Evolutionary conservation across 768 basidiomycete genomes (phyloP), one percentile per base, ranked within the genome.

Genomic region (Lactarius evosmus): DNA sequence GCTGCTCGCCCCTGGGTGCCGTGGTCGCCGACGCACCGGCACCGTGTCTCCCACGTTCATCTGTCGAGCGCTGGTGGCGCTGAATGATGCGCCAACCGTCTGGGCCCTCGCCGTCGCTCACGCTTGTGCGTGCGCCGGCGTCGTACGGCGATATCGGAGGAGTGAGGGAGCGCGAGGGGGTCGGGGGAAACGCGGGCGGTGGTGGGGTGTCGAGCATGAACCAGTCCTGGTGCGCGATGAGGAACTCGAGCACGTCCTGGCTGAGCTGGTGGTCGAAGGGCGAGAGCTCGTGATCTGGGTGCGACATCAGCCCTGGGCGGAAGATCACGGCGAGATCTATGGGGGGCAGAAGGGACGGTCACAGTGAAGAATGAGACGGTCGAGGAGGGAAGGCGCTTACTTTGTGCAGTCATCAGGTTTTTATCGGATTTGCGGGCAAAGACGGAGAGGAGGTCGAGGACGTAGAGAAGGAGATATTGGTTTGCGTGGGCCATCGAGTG

Each of bases 251-350:
- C 32, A 98, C 95, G 61, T 82, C 80, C 75, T 97, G 96, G 67
- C 89, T 93, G 8, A 93, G 82, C 9, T 85, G 83, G 76, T 98
- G 94, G 72, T 96, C 93, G 52, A 83, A 77, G 0, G 94, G 94
- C 7, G 84, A 84, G 79, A 95, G 84, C 70, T 93, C 91, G 71
- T 98, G 94, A 27, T 80, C 75, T 2, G 94, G 91, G 73, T 95
- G 93, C 9, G 93, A 91, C 63, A 99, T 86, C 5, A 99, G 79
- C 19, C 95, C 97, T 0, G 97, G 97, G 62, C 95, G 91, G 76
- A 99, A 99, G 68, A 98, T 96, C 52, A 96, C 90, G 19, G 96
- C 97, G 22, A 99, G 86, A 77, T 99, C 96, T 93, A 72, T 29
- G 30, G 44, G n/a, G n/a, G n/a, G 46, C 22, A 33, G 14, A 41